Evolutionary conservation across 2,329 filamentous ascomycete species (phyloP).

Genomic region (Aspergillus pseudonomiae): DNA sequence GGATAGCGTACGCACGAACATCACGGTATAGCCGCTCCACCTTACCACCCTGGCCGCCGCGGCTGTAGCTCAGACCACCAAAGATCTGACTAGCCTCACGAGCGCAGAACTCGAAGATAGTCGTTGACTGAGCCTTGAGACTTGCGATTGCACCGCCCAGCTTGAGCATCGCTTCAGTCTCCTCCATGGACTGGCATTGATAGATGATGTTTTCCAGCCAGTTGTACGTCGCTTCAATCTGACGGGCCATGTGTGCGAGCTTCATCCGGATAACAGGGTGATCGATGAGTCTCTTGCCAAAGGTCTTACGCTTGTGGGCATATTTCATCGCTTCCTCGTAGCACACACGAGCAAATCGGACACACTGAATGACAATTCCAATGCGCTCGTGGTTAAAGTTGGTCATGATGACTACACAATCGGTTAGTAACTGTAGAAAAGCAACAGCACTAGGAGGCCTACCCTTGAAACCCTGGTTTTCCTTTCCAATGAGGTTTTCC

Average conservation of each 20-base stretch:
- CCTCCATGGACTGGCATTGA: conserved; percentile 90
- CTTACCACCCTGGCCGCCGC: conserved; percentile 93
- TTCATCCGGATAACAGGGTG: conserved; percentile 98
- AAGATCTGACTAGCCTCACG: conserved; percentile 97
- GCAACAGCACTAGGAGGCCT: conserved; percentile 25
- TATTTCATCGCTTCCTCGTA: conserved; percentile 97
- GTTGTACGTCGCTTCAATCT: conserved; percentile 95
- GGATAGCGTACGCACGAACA: conserved; percentile 93
- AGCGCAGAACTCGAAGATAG: conserved; percentile 97
- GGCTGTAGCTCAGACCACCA: conserved; percentile 86
- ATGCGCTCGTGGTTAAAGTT: conserved; percentile 99
- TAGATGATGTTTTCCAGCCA: conserved; percentile 96
- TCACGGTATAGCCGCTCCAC: conserved; percentile 93
- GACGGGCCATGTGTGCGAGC: conserved; percentile 95
- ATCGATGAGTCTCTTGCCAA: conserved; percentile 94
- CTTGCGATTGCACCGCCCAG: conserved; percentile 92
- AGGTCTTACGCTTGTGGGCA: conserved; percentile 94
- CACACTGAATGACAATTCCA: conserved; percentile 95
- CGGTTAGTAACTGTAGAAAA: conserved; percentile 3
- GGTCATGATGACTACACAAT: conserved; percentile 81
- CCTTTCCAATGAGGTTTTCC: conserved; percentile 97
- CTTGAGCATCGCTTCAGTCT: conserved; percentile 93
- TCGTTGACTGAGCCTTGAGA: conserved; percentile 90
- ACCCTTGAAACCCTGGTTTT: conserved; percentile 95
- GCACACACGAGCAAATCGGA: conserved; percentile 94